Percentiles rank a stretch among this genome's conserved stretches.
phyloP scores from a whole-genome alignment of 2,329 filamentous ascomycete genomes.

The Dothistroma septosporum region DNA sequence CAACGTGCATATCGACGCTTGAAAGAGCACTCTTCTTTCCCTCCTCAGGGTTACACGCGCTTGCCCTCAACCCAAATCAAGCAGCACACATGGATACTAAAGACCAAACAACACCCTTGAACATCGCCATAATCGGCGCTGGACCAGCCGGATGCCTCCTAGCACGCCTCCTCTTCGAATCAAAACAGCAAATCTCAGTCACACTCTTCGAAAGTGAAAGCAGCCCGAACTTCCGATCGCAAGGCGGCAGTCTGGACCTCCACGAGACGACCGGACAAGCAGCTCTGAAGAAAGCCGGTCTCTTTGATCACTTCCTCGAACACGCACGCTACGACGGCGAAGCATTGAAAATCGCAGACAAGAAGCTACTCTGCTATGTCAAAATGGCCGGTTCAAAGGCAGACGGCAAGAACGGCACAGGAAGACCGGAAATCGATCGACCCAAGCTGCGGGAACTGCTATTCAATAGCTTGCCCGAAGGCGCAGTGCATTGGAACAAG shows the following conservation, averaged over 20 bases:
- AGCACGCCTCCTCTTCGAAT: slow-evolving; percentile 26
- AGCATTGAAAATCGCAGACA: slow-evolving; percentile 41
- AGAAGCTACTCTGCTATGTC: slow-evolving; percentile 34
- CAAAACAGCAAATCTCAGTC: slow-evolving; percentile 23
- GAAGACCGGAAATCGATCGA: slow-evolving; percentile 37
- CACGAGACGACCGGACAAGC: slow-evolving; percentile 30
- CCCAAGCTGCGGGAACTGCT: slow-evolving; percentile 34
- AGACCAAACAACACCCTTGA: slow-evolving; percentile 1
- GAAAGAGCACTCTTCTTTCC: too few species aligned
- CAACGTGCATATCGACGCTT: too few species aligned
- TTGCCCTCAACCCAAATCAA: too few species aligned
- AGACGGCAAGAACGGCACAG: slow-evolving; percentile 22
- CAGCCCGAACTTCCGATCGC: slow-evolving; percentile 24
- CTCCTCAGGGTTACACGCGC: too few species aligned
- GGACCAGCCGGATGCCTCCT: slow-evolving; percentile 31
- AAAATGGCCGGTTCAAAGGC: slow-evolving; percentile 19
- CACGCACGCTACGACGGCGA: slow-evolving; percentile 32
- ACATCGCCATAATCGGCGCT: slow-evolving; percentile 39
- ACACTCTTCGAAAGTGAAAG: slow-evolving; percentile 29
- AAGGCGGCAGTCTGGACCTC: slow-evolving; percentile 32
- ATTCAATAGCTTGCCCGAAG: slow-evolving; percentile 23
- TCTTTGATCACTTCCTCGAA: slow-evolving; percentile 28
- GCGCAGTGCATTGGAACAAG: slow-evolving; percentile 37
- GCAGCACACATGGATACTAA: too few species aligned
- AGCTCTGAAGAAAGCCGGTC: slow-evolving; percentile 26